phyloP scores from a whole-genome alignment of 371 early-diverging fungal species.

The Apophysomyces variabilis region DNA sequence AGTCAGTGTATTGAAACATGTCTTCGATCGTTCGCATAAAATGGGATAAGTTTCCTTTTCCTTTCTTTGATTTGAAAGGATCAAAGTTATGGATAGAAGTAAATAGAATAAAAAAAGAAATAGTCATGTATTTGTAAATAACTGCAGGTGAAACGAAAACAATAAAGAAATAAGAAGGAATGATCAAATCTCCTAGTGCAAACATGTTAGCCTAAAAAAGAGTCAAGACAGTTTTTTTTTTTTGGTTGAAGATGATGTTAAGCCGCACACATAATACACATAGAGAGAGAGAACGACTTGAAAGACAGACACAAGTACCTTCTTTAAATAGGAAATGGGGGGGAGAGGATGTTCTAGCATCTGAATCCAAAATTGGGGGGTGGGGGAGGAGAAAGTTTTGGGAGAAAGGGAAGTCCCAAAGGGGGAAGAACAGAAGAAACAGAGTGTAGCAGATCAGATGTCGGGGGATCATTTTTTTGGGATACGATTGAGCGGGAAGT shows the following conservation, averaged over 20 bases:
- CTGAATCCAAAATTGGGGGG: no score
- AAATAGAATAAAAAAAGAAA: not conserved
- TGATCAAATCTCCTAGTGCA: not conserved
- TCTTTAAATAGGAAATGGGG: no score
- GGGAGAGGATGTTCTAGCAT: no score
- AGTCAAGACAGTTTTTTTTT: no score
- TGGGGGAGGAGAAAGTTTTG: no score
- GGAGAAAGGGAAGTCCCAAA: no score
- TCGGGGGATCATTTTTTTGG: not conserved
- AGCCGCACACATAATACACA: no score
- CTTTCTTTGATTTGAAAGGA: slow-evolving; percentile 1
- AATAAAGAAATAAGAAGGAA: not conserved
- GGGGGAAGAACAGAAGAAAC: slow-evolving; percentile 6
- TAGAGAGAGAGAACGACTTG: no score
- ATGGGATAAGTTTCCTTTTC: not conserved
- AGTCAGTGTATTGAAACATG: no score
- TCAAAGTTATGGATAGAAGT: not conserved
- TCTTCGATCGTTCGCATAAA: no score
- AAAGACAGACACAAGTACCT: no score
- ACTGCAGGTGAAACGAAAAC: slow-evolving; percentile 11
- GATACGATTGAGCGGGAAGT: not conserved
- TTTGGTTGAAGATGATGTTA: no score
- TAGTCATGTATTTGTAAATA: slow-evolving; percentile 4
- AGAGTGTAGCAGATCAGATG: slow-evolving; percentile 12
- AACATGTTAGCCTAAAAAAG: not conserved